Percentiles rank a stretch among this genome's conserved stretches.
Evolutionary conservation across 148 eudicot species (phyloP).

Genomic region (Nepenthes gracilis): DNA sequence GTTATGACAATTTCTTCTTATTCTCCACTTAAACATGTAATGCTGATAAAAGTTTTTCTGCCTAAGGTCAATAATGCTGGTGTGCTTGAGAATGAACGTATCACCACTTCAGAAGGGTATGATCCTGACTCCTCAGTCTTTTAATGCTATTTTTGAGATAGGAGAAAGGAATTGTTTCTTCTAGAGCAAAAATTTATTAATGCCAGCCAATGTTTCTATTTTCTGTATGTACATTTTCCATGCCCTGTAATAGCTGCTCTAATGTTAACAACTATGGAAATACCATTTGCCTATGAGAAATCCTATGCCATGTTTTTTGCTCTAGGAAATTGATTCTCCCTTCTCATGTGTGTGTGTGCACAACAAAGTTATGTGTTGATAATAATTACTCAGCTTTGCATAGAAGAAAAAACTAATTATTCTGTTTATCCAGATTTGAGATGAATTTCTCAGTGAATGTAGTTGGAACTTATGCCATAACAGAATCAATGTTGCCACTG

Average conservation of each 20-base stretch:
- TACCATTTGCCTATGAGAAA: no score
- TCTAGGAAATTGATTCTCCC: no score
- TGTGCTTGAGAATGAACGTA: constrained; percentile 45
- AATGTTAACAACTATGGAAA: no score
- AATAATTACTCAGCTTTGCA: no score
- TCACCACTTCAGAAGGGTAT: constrained; percentile 74
- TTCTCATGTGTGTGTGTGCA: no score
- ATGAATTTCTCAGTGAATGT: constrained; percentile 88
- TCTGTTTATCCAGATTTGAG: constrained; percentile 44
- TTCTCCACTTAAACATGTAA: not conserved
- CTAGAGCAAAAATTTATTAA: no score
- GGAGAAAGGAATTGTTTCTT: no score
- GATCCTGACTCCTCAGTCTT: not conserved
- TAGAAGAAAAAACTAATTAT: not conserved
- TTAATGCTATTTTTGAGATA: not conserved
- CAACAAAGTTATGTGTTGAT: no score
- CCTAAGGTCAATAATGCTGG: constrained; percentile 93
- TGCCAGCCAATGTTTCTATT: no score
- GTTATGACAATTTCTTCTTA: not conserved
- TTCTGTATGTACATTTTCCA: no score
- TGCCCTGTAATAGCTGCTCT: no score
- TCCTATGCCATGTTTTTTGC: no score
- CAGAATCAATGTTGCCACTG: constrained; percentile 68
- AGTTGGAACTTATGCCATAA: constrained; percentile 65
- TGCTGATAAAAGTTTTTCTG: constrained; percentile 3